phyloP scores from a whole-genome alignment of 768 basidiomycete genomes.

The Neoboletus magnificus region DNA sequence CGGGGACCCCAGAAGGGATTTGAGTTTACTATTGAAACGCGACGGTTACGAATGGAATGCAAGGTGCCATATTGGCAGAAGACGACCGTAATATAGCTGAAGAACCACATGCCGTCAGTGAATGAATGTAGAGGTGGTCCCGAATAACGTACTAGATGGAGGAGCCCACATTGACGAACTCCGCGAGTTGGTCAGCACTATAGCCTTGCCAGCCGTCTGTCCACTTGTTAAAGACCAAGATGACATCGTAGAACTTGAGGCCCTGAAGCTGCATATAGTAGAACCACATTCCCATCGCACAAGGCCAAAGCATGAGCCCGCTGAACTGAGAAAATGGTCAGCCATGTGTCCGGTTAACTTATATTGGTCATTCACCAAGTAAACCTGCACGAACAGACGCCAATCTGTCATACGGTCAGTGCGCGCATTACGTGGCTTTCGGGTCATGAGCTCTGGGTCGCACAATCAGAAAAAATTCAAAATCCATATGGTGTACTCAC shows the following conservation, averaged over 20 bases:
- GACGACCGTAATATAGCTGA: constrained; percentile 37
- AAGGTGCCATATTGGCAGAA: constrained; percentile 25
- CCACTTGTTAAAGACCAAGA: constrained; percentile 40
- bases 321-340: constrained; percentile 32
- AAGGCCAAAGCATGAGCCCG: constrained; percentile 44
- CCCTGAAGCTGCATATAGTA: constrained; percentile 37
- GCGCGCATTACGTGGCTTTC: constrained; percentile 48
- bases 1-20: constrained; percentile 38
- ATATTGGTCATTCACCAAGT: constrained; percentile 33
- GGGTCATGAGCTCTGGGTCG: constrained; percentile 40
- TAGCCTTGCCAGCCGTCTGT: no score
- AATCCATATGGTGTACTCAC: constrained; percentile 17
- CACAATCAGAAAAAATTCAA: neutral
- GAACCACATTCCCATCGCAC: constrained; percentile 41
- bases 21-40: constrained; percentile 25
- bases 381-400: constrained; percentile 48
- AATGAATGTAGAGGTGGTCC: neutral
- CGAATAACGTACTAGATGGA: constrained; percentile 39
- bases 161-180: constrained; percentile 40
- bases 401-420: constrained; percentile 48
- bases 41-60: constrained; percentile 29
- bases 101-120: neutral
- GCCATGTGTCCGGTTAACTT: neutral
- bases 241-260: constrained; percentile 34
- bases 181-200: no score